A percentile compares a stretch with the other conserved stretches of the same genome.
phyloP scores from a whole-genome alignment of 75 land plant genomes.

The Larix kaempferi region DNA sequence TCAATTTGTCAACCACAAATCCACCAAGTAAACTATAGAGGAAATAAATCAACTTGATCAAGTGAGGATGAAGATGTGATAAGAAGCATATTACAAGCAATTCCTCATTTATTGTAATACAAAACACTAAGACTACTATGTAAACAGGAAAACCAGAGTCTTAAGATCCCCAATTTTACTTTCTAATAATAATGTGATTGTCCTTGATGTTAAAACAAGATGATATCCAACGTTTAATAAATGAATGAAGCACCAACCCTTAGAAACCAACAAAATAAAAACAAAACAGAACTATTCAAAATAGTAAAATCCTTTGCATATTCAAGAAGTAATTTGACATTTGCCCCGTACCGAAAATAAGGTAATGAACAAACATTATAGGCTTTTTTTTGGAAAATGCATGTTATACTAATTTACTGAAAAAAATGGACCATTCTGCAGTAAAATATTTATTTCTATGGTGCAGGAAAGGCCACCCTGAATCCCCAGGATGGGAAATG shows the following conservation, averaged over 20 bases:
- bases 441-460: background rate
- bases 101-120: background rate
- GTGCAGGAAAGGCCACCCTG: background rate
- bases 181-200: background rate
- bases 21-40: background rate
- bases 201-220: constrained; percentile 5
- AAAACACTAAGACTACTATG: background rate
- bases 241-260: background rate
- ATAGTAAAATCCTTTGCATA: background rate
- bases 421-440: no score
- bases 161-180: background rate
- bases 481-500: background rate
- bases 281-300: background rate
- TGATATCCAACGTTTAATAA: background rate
- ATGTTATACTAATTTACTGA: no score
- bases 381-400: no score
- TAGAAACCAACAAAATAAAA: background rate
- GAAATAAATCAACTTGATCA: background rate
- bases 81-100: background rate
- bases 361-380: background rate
- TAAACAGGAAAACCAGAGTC: background rate
- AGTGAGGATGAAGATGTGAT: background rate
- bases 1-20: background rate
- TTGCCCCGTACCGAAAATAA: background rate
- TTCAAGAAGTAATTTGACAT: background rate